Base-by-base conservation (phyloP, 495 filamentous ascomycete genomes). In the Trypethelium eluteriae region DNA sequence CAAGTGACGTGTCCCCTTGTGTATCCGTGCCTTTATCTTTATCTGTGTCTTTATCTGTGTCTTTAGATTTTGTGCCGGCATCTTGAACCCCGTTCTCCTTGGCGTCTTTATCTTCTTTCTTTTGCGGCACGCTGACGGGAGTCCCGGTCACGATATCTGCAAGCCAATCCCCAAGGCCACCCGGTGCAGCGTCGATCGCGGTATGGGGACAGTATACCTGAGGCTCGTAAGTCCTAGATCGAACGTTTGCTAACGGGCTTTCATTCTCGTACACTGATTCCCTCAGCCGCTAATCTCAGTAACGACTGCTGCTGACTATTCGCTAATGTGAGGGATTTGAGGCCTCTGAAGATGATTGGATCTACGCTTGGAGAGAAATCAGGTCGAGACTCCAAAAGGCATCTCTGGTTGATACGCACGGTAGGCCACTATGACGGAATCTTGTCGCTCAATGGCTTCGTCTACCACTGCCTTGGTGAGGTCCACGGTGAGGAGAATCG, bases 161-260 rank as follows among this genome's bases (percentile, higher is more conserved):
- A 25, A 98, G 88, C 94, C 94, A 98, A 79, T 97, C 92, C 67
- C 90, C 93, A 67, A 98, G 83, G 34, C 94, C 94, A 16, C 87
- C 89, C 5, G 87, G 86, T 0, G 89, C 89, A 36, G 92, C 91
- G 78, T 98, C 94, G 63, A 97, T 85, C 2, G 94, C 93, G 0
- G 93, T 98, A 73, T 98, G 94, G 0, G 94, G 94, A 63, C 87
- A 91, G 79, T 98, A 98, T 67, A 98, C 79, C 79, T 81, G 62
- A 41, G 25, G 25, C 1, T 25, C 25, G 25, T 25, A 25, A 25
- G 25, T 25, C 25, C 25, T 1, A 25, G 25, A 1, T 1, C 25
- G 25, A 1, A 32, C 10, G 14, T 10, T 47, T 49, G 34, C 50
- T 18, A 49, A 18, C 6, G 5, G 39, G 2, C 2, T 35, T 50